Evolutionary conservation across 306 rosid species (phyloP), one percentile per base, ranked within the genome.

Genomic region (Ziziphus jujuba): DNA sequence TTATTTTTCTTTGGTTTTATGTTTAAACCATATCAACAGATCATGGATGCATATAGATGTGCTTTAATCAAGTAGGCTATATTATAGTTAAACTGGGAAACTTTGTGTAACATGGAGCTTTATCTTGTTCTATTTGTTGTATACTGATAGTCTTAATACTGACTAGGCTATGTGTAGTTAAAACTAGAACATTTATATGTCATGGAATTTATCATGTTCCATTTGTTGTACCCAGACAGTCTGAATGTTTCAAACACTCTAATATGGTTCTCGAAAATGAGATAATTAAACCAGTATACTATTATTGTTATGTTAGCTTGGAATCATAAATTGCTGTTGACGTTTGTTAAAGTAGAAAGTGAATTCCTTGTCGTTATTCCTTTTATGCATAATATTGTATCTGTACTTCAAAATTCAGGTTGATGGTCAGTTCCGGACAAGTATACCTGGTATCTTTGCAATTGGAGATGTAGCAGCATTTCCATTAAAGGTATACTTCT

Each of bases 391-490:
- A 22, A 17, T 31, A 65, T 28, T 65, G 50, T 66, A 54, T 80
- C 58, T 54, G 67, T 31, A 36, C 33, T 44, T 71, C 54, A 19
- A 51, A 60, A 78, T 77, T 71, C 85, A 90, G 95, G 95, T 90
- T 71, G 97, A 90, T 84, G 97, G 97, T 61, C 80, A 55, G 72
- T 93, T 93, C 80, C 80, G 90, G 75, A 93, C 99, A 5, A 77
- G 74, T 54, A 44, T 74, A 71, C 96, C 95, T 48, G 96, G 96
- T 69, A 85, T 90, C 77, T 90, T 90, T 72, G 97, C 96, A 50
- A 56, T 93, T 63, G 99, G 97, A 73, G 99, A 90, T 68, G 95
- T 85, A 24, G 92, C 96, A 36, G 96, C 92, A 31, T 90, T 93
- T 78, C 97, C 97, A 19, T 79, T 90, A 61, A 93, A 90, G 95